These are phyloP conservation scores for Solidago caesia DNA, from an alignment of 129 eudicot species.

Conservation along the genomic window DNA sequence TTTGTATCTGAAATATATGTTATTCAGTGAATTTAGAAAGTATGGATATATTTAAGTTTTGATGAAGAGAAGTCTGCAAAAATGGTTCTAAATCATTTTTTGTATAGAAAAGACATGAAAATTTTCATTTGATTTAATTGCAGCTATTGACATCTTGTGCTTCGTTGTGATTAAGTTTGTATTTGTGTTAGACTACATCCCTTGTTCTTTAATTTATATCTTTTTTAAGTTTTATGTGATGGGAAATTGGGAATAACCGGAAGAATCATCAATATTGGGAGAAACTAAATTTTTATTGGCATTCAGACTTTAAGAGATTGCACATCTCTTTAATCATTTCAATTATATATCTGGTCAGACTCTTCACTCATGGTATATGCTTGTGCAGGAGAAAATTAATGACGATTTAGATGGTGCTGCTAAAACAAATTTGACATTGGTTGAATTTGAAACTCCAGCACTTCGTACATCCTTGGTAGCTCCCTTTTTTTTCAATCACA, in stretches of 20 bases:
- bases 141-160: constrained; percentile 13
- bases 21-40: background rate
- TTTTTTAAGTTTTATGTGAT: background rate
- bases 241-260: constrained; percentile 13
- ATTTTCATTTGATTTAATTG: constrained; percentile 6
- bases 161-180: constrained; percentile 12
- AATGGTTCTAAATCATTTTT: background rate
- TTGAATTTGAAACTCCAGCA: constrained; percentile 72
- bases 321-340: constrained; percentile 13
- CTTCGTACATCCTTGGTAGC: constrained; percentile 53
- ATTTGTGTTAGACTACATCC: background rate
- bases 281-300: constrained; percentile 15
- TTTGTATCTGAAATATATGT: background rate
- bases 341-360: background rate
- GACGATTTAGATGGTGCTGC: constrained; percentile 29
- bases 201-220: too few species aligned
- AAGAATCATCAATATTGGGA: constrained; percentile 21
- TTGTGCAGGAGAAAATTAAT: constrained; percentile 53
- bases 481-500: constrained; percentile 16
- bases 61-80: background rate
- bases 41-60: background rate
- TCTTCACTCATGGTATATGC: constrained; percentile 30
- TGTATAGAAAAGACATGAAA: constrained; percentile 10
- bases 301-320: background rate
- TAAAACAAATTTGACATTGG: constrained; percentile 19